Base-by-base conservation (phyloP, 257 asterid species). In the Hygrophila difformis region DNA sequence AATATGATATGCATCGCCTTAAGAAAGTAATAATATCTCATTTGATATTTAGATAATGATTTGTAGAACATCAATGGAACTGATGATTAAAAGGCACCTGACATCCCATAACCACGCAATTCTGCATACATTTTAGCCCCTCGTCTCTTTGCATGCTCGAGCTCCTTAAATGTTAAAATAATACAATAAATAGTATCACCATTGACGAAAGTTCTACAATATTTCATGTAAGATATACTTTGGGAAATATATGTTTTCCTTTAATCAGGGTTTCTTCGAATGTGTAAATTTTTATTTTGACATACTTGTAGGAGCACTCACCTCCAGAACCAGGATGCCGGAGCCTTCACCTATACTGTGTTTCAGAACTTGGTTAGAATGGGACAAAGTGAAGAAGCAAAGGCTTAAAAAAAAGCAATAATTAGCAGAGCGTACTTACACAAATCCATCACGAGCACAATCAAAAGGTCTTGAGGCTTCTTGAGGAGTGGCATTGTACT, bases 381-480 rank as follows among this genome's bases (percentile, higher is more conserved):
- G 54, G 46, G 12, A 31, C 8, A 3, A 49, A 43, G 26, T 35
- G 45, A 51, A 49, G 36, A 23, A 62, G 18, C 24, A 29, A 29
- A 57, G 44, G 48, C 26, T 55, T 18, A 59, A 33, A 51, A 34
- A 20, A 29, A 36, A 43, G 39, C 31, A 47, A 8, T 8, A 16
- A 38, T 38, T 15, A 38, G 49, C 21, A 43, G 39, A 18, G 20
- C 28, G 50, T 49, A 74, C 95, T 81, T 59, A 81, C 97, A 89
- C 96, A 72, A 89, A 89, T 23, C 98, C 98, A 75, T 89, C 96
- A 41, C 98, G 96, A 9, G 63, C 91, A 66, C 84, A 67, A 52
- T 89, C 98, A 51, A 89, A 89, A 55, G 96, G 98, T 59, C 94
- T 79, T 5, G 94, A 89, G 57, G 98, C 93, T 79, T 77, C 81